phyloP scores from a whole-genome alignment of 148 eudicot species.

The Pouteria glomerata region DNA sequence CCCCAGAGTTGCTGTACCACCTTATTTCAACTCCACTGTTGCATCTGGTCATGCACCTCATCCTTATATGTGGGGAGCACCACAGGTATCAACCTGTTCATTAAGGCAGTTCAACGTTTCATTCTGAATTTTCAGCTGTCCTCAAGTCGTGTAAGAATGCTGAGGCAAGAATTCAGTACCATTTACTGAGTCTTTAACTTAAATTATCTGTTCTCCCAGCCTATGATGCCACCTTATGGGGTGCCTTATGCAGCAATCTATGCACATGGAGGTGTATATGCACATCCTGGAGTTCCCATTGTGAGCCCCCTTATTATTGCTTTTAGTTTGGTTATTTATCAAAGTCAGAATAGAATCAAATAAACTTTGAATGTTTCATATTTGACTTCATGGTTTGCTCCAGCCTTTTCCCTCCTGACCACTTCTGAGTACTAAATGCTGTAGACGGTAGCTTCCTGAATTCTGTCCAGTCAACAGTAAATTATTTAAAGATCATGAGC shows the following conservation, averaged over 20 bases:
- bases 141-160: neutral
- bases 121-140: neutral
- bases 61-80: slow-evolving; percentile 82
- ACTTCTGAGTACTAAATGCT: neutral
- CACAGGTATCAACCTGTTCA: slow-evolving; percentile 48
- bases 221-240: slow-evolving; percentile 94
- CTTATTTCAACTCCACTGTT: slow-evolving; percentile 67
- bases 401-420: neutral
- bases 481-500: neutral
- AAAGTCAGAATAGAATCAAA: neutral
- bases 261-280: slow-evolving; percentile 81
- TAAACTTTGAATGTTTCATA: slow-evolving; percentile 1
- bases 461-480: neutral
- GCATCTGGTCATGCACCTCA: slow-evolving; percentile 74
- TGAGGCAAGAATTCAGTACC: neutral
- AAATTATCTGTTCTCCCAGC: slow-evolving; percentile 25
- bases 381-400: neutral
- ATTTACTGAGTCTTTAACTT: neutral
- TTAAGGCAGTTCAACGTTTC: neutral
- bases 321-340: neutral
- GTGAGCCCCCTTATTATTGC: slow-evolving; percentile 35
- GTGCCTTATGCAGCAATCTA: slow-evolving; percentile 83
- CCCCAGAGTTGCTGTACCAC: slow-evolving; percentile 79
- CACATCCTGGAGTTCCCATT: slow-evolving; percentile 70
- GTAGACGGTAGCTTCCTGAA: neutral